phyloP scores from a whole-genome alignment of 768 basidiomycete species.

The Phylloporus arenicola region DNA sequence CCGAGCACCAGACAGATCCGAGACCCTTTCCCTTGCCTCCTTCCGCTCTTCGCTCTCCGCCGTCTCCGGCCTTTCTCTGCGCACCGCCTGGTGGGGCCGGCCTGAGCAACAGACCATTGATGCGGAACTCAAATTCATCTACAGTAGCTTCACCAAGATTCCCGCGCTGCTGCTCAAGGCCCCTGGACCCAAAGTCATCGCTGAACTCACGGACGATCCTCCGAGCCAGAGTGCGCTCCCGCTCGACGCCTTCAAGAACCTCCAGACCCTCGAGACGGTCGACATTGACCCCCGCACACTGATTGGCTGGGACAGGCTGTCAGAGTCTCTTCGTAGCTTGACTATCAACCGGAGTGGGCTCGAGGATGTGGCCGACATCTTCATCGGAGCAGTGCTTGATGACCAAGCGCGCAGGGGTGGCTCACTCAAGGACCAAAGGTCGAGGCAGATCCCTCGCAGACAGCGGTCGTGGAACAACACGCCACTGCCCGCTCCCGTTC shows the following conservation, averaged over 20 bases:
- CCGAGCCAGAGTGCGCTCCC: constrained; percentile 74
- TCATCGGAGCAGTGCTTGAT: constrained; percentile 71
- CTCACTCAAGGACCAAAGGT: constrained; percentile 41
- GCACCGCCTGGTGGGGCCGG: constrained; percentile 67
- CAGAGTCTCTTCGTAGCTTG: constrained; percentile 65
- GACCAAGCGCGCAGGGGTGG: constrained; percentile 65
- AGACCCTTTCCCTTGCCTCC: constrained; percentile 68
- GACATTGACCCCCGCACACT: constrained; percentile 81
- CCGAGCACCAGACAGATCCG: constrained; percentile 54
- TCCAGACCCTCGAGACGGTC: constrained; percentile 66
- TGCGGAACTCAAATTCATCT: constrained; percentile 77
- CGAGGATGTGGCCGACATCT: constrained; percentile 73
- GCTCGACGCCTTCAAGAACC: constrained; percentile 78
- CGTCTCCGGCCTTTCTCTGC: constrained; percentile 71
- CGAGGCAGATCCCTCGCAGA: constrained; percentile 40
- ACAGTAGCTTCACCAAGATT: constrained; percentile 85
- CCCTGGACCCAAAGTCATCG: constrained; percentile 59
- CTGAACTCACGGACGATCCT: constrained; percentile 63
- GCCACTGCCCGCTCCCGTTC: constrained; percentile 51
- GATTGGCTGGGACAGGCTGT: constrained; percentile 77
- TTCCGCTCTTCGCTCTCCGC: constrained; percentile 72
- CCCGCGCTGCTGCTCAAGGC: constrained; percentile 69
- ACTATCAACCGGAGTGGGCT: constrained; percentile 76
- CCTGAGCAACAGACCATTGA: constrained; percentile 57
- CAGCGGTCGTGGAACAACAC: constrained; percentile 47